Conservation (phyloP, 352 stramenopile genomes). For the Pythium pyrilobum region DNA sequence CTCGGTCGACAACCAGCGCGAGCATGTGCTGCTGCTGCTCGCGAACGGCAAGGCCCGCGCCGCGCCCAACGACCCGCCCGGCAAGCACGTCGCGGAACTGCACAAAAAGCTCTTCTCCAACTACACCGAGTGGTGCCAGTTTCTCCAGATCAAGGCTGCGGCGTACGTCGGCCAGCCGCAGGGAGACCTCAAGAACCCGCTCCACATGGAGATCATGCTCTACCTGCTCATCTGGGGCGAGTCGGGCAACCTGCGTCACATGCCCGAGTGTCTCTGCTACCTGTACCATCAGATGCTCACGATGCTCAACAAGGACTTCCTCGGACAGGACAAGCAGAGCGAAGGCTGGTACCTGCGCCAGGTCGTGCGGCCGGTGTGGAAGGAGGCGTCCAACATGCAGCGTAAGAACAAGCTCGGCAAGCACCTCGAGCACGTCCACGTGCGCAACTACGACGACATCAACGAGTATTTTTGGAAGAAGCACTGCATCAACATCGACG, state of each 20-base stretch:
- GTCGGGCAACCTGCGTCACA: slow-evolving; percentile 79
- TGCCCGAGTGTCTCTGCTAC: slow-evolving; percentile 89
- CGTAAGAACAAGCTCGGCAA: slow-evolving; percentile 30
- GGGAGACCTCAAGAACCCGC: slow-evolving; percentile 21
- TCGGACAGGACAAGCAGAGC: too few species aligned
- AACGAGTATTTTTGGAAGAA: slow-evolving; percentile 87
- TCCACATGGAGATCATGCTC: slow-evolving; percentile 73
- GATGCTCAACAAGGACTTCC: too few species aligned
- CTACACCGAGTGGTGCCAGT: slow-evolving; percentile 93
- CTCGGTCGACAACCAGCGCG: slow-evolving; percentile 77
- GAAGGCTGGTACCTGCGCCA: slow-evolving; percentile 62
- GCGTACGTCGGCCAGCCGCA: slow-evolving; percentile 28
- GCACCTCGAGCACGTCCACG: slow-evolving; percentile 66
- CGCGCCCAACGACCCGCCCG: slow-evolving; percentile 38
- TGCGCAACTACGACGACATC: slow-evolving; percentile 86
- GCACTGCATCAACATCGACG: slow-evolving; percentile 61
- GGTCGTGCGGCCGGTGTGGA: slow-evolving; percentile 73
- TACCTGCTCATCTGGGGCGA: slow-evolving; percentile 84
- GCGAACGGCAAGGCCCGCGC: slow-evolving; percentile 36
- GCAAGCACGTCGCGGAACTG: slow-evolving; percentile 45
- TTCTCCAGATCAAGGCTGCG: slow-evolving; percentile 85
- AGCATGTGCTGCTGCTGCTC: slow-evolving; percentile 80
- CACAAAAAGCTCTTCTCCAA: slow-evolving; percentile 88
- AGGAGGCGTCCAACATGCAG: slow-evolving; percentile 68
- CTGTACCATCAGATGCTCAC: slow-evolving; percentile 74